Percentiles rank a stretch among this genome's conserved stretches.
phyloP scores from a whole-genome alignment of 78 protist species.

The slime mould (Dictyostelium discoideum) region dicty_2.7 NC_007091.3:4878001-4878500 shows the following conservation, averaged over 20 bases:
- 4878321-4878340: constrained; percentile 77
- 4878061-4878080: constrained; percentile 61
- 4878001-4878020: constrained; percentile 32
- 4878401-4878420: constrained; percentile 31
- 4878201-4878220: neutral
- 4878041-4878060: constrained; percentile 53
- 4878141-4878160: constrained; percentile 88
- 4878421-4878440: constrained; percentile 5
- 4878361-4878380: constrained; percentile 58
- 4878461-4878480: constrained; percentile 18
- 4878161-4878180: constrained; percentile 90
- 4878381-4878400: constrained; percentile 78
- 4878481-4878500: constrained; percentile 86
- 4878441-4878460: constrained; percentile 22
- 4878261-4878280: constrained; percentile 57
- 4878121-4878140: constrained; percentile 82
- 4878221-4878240: constrained; percentile 84
- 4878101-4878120: constrained; percentile 84
- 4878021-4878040: constrained; percentile 82
- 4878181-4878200: constrained; percentile 68
- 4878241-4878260: constrained; percentile 78
- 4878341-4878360: constrained; percentile 16
- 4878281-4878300: constrained; percentile 61
- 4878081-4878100: constrained; percentile 82
- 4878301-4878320: constrained; percentile 81